Evolutionary conservation across 129 eudicot genomes (phyloP).

Genomic region (Centaurea solstitialis): DNA sequence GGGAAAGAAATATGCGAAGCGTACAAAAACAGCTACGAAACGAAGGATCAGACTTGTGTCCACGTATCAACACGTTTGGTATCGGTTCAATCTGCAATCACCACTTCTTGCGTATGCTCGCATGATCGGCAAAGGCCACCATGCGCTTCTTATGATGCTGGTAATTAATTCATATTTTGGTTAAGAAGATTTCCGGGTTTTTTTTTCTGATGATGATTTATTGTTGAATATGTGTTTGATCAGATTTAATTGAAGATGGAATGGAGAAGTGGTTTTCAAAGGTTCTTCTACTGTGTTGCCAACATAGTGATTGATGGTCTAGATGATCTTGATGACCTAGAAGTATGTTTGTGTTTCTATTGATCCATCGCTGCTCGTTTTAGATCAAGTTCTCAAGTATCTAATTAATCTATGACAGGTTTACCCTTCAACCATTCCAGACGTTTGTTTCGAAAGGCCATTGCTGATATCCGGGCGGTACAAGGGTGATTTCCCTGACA

Average conservation of each 20-base stretch:
- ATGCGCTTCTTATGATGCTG: constrained; percentile 75
- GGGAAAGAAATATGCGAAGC: constrained; percentile 71
- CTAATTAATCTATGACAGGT: constrained; percentile 45
- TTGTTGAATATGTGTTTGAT: constrained; percentile 8
- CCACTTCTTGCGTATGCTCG: constrained; percentile 80
- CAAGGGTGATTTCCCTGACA: constrained; percentile 69
- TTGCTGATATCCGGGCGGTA: constrained; percentile 74
- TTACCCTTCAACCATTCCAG: constrained; percentile 72
- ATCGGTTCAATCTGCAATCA: constrained; percentile 88
- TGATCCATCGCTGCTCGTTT: neutral
- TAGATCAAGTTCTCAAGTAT: neutral
- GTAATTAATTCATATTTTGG: constrained; percentile 22
- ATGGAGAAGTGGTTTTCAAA: constrained; percentile 57
- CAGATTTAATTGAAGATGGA: constrained; percentile 71
- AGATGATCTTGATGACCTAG: constrained; percentile 57
- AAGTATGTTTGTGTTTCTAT: constrained; percentile 44
- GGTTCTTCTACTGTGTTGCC: constrained; percentile 66
- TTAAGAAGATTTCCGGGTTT: neutral
- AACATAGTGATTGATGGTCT: constrained; percentile 58
- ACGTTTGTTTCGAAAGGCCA: constrained; percentile 69
- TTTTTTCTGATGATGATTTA: neutral
- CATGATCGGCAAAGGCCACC: constrained; percentile 65
- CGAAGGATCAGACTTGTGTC: constrained; percentile 42
- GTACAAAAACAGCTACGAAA: constrained; percentile 38
- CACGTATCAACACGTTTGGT: constrained; percentile 82